Conservation (phyloP, 805 yeast genomes). For the Kurtzmaniella fragi region DNA sequence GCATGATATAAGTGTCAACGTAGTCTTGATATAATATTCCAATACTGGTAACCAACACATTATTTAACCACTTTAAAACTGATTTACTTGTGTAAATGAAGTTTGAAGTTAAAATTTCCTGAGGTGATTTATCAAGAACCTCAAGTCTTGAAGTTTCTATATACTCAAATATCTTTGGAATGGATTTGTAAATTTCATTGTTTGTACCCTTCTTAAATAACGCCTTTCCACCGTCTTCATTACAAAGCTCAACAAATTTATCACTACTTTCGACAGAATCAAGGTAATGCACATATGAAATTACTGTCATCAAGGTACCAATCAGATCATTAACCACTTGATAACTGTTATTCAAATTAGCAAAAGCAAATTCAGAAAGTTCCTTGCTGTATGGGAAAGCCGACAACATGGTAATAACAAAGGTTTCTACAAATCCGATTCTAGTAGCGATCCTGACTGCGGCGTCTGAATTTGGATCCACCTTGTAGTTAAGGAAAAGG, state of each 20-base stretch:
- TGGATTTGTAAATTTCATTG: slow-evolving; percentile 23
- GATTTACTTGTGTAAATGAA: slow-evolving; percentile 67
- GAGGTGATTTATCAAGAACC: slow-evolving; percentile 39
- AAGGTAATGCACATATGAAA: slow-evolving; percentile 37
- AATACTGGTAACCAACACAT: slow-evolving; percentile 48
- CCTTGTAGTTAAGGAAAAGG: slow-evolving; percentile 41
- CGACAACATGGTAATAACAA: slow-evolving; percentile 49
- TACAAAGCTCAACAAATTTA: slow-evolving; percentile 36
- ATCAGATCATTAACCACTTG: slow-evolving; percentile 66
- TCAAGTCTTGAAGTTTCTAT: slow-evolving; percentile 40
- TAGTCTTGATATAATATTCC: slow-evolving; percentile 51
- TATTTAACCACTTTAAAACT: slow-evolving; percentile 53
- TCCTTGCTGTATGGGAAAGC: slow-evolving; percentile 47
- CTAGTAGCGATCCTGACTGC: slow-evolving; percentile 64
- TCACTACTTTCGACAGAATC: slow-evolving; percentile 37
- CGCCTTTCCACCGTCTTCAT: slow-evolving; percentile 22
- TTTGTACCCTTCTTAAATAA: slow-evolving; percentile 19
- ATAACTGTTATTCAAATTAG: slow-evolving; percentile 59
- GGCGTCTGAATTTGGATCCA: slow-evolving; percentile 49
- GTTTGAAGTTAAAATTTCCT: slow-evolving; percentile 52
- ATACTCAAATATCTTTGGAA: slow-evolving; percentile 41
- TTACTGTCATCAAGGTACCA: slow-evolving; percentile 52
- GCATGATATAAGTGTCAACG: slow-evolving; percentile 49
- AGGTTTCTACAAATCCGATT: slow-evolving; percentile 48
- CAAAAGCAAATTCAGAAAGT: slow-evolving; percentile 39